Evolutionary conservation across 1,139 yeast species (phyloP).

Genomic region (Candida neerlandica): DNA sequence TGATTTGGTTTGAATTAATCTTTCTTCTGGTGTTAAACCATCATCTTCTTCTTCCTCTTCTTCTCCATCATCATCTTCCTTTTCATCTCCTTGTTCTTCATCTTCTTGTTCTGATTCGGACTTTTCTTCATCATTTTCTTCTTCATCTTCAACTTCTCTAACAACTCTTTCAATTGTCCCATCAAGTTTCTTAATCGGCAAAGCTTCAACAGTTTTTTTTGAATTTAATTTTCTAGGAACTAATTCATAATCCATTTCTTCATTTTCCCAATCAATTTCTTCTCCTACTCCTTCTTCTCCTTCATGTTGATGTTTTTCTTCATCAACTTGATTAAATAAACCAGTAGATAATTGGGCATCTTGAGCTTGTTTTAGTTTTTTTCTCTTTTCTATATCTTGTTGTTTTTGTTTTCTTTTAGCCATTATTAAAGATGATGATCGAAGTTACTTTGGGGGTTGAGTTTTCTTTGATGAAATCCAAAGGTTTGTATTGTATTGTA

Average conservation of each 20-base stretch:
- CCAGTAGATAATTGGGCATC: slow-evolving; percentile 52
- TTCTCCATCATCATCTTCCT: slow-evolving; percentile 23
- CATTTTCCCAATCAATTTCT: slow-evolving; percentile 51
- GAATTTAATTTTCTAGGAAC: slow-evolving; percentile 51
- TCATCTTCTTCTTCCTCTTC: slow-evolving; percentile 31
- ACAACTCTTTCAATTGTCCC: slow-evolving; percentile 72
- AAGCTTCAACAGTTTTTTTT: slow-evolving; percentile 60
- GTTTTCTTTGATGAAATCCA: slow-evolving; percentile 6
- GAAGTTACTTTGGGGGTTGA: background rate
- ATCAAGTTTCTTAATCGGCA: slow-evolving; percentile 76
- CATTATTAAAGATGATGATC: slow-evolving; percentile 11
- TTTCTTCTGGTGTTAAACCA: slow-evolving; percentile 57
- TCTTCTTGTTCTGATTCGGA: slow-evolving; percentile 23
- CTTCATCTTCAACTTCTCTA: slow-evolving; percentile 36
- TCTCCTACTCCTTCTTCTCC: slow-evolving; percentile 14
- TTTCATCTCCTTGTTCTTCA: slow-evolving; percentile 24
- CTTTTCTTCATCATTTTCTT: slow-evolving; percentile 22
- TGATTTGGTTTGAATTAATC: slow-evolving; percentile 67
- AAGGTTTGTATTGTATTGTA: no score
- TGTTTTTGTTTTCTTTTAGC: slow-evolving; percentile 53
- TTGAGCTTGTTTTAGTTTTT: slow-evolving; percentile 49
- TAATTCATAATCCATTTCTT: slow-evolving; percentile 70
- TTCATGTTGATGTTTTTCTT: slow-evolving; percentile 15
- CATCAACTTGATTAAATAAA: slow-evolving; percentile 32
- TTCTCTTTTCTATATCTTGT: slow-evolving; percentile 48